phyloP scores from a whole-genome alignment of 2,329 filamentous ascomycete genomes.

The Albifimbria verrucaria region DNA sequence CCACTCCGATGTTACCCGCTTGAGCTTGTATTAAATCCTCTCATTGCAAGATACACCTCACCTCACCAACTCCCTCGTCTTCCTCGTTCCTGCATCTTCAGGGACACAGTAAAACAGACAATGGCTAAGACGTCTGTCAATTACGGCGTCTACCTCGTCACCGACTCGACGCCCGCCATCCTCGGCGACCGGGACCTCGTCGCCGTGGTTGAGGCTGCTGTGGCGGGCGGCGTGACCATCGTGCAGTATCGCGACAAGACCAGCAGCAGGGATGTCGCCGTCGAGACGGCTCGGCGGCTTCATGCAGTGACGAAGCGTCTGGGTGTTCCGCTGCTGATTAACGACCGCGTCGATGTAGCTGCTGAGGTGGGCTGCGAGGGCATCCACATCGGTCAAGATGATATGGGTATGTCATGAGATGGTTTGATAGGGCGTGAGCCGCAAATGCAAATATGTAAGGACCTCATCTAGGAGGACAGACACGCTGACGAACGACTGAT shows the following conservation, averaged over 20 bases:
- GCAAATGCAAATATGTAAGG: background rate
- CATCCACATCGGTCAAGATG: slow-evolving; percentile 93
- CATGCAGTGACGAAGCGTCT: slow-evolving; percentile 67
- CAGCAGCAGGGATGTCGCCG: slow-evolving; percentile 67
- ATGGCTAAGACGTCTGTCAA: slow-evolving; percentile 45
- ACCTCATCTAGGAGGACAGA: background rate
- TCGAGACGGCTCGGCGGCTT: slow-evolving; percentile 67
- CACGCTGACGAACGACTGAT: background rate
- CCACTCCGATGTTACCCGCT: background rate
- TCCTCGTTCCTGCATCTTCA: too few species aligned
- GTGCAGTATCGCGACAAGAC: slow-evolving; percentile 92
- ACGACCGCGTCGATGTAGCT: slow-evolving; percentile 88
- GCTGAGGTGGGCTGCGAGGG: slow-evolving; percentile 84
- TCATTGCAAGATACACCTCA: background rate
- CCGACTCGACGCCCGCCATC: slow-evolving; percentile 84
- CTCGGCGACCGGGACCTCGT: slow-evolving; percentile 69
- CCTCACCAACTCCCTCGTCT: too few species aligned
- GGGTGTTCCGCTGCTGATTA: slow-evolving; percentile 80
- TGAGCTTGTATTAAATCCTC: background rate
- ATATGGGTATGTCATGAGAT: slow-evolving; percentile 61
- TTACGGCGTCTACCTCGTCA: slow-evolving; percentile 86
- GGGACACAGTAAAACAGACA: background rate
- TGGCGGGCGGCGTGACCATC: slow-evolving; percentile 77
- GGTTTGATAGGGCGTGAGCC: background rate
- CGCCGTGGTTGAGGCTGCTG: slow-evolving; percentile 69